Percentiles rank a stretch among this genome's conserved stretches.
These are phyloP conservation scores for Coniochaeta prunicola DNA, from an alignment of 2,329 filamentous ascomycete species.

Conservation along the genomic window DNA sequence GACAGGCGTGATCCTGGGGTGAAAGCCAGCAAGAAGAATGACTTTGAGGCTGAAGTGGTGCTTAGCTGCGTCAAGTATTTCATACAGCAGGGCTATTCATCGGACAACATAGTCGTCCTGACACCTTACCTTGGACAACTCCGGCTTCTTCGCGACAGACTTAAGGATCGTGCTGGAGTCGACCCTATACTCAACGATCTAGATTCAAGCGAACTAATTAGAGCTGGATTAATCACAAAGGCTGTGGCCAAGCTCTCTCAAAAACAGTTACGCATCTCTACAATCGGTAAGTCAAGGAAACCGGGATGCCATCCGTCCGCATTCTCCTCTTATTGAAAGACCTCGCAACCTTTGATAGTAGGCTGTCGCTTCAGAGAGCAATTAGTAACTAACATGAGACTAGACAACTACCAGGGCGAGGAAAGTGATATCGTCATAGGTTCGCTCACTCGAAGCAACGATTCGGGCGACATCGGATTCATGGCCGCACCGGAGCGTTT, in stretches of 20 bases:
- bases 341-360: neutral
- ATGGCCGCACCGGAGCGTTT: conserved; percentile 58
- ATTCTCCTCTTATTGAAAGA: too few relatives aligned
- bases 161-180: conserved; percentile 39
- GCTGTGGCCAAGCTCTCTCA: conserved; percentile 45
- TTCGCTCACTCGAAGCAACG: conserved; percentile 62
- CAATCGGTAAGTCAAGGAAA: conserved; percentile 49
- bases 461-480: conserved; percentile 59
- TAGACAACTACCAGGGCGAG: conserved; percentile 74
- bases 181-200: conserved; percentile 63
- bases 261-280: conserved; percentile 52
- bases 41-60: conserved; percentile 59
- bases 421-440: conserved; percentile 66
- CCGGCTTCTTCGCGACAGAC: conserved; percentile 42
- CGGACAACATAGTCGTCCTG: conserved; percentile 57
- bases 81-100: conserved; percentile 63
- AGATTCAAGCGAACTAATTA: conserved; percentile 55
- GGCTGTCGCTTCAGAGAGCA: neutral
- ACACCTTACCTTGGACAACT: conserved; percentile 70
- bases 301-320: neutral
- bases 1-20: conserved; percentile 43
- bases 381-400: conserved; percentile 3
- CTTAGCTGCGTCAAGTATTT: conserved; percentile 59
- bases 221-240: conserved; percentile 52
- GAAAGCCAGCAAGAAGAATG: conserved; percentile 53